A percentile compares a stretch with the other conserved stretches of the same genome.
Conservation (phyloP, 768 basidiomycete species). For the Symmetrospora coprosmae region DNA sequence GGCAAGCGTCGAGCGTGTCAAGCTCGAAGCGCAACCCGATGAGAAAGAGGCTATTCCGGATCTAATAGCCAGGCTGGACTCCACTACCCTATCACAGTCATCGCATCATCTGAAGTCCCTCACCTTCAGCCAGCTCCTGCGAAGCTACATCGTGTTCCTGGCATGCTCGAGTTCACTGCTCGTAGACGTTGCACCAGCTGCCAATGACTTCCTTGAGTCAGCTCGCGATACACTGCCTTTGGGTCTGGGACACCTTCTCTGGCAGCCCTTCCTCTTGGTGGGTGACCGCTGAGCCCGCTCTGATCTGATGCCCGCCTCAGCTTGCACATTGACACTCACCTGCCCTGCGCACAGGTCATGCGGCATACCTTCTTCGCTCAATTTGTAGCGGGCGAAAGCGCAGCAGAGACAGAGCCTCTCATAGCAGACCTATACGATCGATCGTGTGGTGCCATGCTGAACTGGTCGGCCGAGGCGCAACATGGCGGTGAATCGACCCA, state of each 20-base stretch:
- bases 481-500: slow-evolving; percentile 3
- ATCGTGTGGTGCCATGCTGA: slow-evolving; percentile 26
- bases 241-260: neutral
- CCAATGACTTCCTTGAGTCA: neutral
- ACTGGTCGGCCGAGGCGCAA: slow-evolving; percentile 31
- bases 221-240: slow-evolving; percentile 13
- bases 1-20: too few relatives aligned
- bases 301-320: neutral
- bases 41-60: too few relatives aligned
- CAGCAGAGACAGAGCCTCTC: neutral
- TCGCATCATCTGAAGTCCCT: slow-evolving; percentile 1
- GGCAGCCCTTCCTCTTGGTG: slow-evolving; percentile 1
- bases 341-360: slow-evolving; percentile 25
- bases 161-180: neutral
- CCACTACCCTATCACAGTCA: too few relatives aligned
- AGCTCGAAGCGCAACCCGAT: too few relatives aligned
- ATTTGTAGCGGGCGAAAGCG: slow-evolving; percentile 28
- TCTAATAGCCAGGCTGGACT: too few relatives aligned
- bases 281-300: neutral
- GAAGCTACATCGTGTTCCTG: slow-evolving; percentile 11
- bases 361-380: slow-evolving; percentile 30
- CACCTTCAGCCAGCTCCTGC: neutral
- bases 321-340: neutral
- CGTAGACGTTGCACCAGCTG: slow-evolving; percentile 6
- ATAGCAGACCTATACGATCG: neutral